These are phyloP conservation scores for Fragaria vesca DNA, from an alignment of 306 rosid genomes.

Conservation along the genomic window DNA sequence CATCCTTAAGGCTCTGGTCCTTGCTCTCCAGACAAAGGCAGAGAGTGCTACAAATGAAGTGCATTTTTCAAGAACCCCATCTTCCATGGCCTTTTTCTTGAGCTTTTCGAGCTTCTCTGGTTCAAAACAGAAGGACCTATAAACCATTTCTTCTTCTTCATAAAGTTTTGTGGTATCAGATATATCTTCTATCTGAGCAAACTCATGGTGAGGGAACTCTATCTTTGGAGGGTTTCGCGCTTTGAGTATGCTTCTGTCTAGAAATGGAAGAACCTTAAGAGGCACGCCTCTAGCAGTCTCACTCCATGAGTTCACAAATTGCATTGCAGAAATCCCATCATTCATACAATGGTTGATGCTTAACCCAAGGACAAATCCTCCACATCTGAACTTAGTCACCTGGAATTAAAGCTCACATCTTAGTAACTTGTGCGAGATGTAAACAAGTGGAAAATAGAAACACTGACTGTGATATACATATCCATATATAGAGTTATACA, in stretches of 20 bases:
- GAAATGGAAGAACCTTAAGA: constrained; percentile 47
- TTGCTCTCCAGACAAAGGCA: constrained; percentile 77
- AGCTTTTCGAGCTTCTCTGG: constrained; percentile 51
- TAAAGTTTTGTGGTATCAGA: constrained; percentile 48
- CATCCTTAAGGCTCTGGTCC: constrained; percentile 65
- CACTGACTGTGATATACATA: background rate
- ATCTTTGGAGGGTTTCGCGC: constrained; percentile 56
- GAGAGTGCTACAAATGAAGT: constrained; percentile 67
- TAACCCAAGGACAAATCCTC: constrained; percentile 70
- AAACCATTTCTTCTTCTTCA: constrained; percentile 51
- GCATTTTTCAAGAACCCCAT: constrained; percentile 55
- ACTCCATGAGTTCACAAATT: constrained; percentile 75
- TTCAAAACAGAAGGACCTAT: constrained; percentile 54
- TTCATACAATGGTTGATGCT: constrained; percentile 59
- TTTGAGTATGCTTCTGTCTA: constrained; percentile 66
- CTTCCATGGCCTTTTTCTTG: constrained; percentile 55
- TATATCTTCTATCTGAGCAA: constrained; percentile 60
- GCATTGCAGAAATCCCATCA: constrained; percentile 72
- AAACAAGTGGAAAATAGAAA: background rate
- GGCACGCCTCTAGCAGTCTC: constrained; percentile 62
- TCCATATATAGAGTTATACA: no score
- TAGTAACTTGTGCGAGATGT: background rate
- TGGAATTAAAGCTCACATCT: constrained; percentile 18
- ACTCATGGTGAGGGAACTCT: constrained; percentile 62
- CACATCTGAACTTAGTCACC: constrained; percentile 82